Conservation (phyloP, 177 flowering plant genomes). For the Vitis hybrid region DNA sequence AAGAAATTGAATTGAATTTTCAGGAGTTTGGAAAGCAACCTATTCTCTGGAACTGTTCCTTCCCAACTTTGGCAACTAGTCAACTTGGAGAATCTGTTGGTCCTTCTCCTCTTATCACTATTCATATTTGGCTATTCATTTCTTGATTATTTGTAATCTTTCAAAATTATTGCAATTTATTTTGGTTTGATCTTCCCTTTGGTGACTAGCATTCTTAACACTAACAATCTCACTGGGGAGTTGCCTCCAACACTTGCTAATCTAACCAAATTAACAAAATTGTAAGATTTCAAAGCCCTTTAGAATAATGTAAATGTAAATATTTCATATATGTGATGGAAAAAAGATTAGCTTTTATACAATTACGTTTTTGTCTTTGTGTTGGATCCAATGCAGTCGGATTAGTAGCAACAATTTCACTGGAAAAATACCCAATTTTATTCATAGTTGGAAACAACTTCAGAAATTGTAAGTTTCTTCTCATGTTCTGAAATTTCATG, state of each 20-base stretch:
- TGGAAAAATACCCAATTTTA: slow-evolving; percentile 35
- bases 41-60: slow-evolving; percentile 22
- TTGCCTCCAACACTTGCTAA: slow-evolving; percentile 26
- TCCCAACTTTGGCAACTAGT: slow-evolving; percentile 23
- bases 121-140: too few species aligned
- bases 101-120: neutral
- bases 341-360: too few species aligned
- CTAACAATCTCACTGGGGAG: slow-evolving; percentile 31
- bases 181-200: neutral
- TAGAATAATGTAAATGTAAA: too few species aligned
- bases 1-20: too few species aligned
- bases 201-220: slow-evolving; percentile 4
- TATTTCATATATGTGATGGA: too few species aligned
- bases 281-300: slow-evolving; percentile 19
- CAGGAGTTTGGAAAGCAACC: slow-evolving; percentile 22
- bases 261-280: slow-evolving; percentile 23
- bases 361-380: neutral
- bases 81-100: slow-evolving; percentile 15
- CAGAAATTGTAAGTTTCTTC: slow-evolving; percentile 27
- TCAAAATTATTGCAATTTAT: too few species aligned
- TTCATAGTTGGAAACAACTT: slow-evolving; percentile 28
- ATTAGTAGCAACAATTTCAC: slow-evolving; percentile 30
- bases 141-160: neutral
- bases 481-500: neutral
- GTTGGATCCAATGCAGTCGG: slow-evolving; percentile 20